Conservation (phyloP, 2,329 filamentous ascomycete species). For the Calonectria honghensis region DNA sequence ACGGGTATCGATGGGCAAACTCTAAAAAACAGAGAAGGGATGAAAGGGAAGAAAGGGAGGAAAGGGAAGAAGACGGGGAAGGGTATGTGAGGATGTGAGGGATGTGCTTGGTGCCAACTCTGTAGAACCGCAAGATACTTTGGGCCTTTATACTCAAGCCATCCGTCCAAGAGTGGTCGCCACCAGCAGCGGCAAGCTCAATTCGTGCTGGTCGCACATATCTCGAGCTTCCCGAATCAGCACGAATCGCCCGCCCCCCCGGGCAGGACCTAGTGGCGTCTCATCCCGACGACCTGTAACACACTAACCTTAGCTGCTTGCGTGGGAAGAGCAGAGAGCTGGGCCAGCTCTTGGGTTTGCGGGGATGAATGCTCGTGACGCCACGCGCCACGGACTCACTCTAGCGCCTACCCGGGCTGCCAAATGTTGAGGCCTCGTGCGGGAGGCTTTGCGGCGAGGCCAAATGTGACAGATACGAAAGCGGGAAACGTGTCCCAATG, state of each 20-base stretch:
- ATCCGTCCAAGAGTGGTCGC: conserved; percentile 2
- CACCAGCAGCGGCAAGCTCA: not conserved
- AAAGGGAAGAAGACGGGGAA: not conserved
- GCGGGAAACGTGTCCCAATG: not conserved
- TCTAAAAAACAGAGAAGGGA: conserved; percentile 1
- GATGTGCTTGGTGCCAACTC: not conserved
- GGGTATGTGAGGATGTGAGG: not conserved
- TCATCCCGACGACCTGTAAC: conserved; percentile 25
- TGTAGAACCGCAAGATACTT: not conserved
- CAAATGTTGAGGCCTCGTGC: conserved; percentile 23
- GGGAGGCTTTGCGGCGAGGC: conserved; percentile 1
- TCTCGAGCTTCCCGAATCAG: conserved; percentile 16
- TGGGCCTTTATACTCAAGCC: conserved; percentile 15
- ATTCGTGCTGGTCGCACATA: not conserved
- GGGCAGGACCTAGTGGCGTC: conserved; percentile 14
- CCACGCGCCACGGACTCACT: conserved; percentile 15
- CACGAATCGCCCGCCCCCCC: not conserved
- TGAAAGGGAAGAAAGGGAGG: not conserved
- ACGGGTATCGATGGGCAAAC: not conserved
- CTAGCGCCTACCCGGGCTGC: not conserved
- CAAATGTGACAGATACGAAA: not conserved
- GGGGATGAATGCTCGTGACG: conserved; percentile 20
- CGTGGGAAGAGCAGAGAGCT: not conserved
- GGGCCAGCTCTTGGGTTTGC: conserved; percentile 2
- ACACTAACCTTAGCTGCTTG: conserved; percentile 16